Base-by-base conservation (phyloP, 352 stramenopile genomes). In the Phytopythium sindhum region DNA sequence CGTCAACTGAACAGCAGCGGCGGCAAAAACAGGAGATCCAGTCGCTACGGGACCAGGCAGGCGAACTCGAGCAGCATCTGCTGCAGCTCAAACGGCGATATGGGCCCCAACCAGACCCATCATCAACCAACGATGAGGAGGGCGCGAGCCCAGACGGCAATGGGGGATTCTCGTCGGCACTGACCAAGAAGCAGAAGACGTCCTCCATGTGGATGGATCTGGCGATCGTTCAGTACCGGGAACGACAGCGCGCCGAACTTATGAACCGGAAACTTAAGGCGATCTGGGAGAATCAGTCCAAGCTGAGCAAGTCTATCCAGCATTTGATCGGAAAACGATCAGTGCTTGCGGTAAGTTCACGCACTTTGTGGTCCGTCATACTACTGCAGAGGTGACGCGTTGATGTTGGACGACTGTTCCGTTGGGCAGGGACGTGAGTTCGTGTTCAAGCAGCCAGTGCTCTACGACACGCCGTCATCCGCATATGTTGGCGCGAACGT, bases 241-340 rank as follows among this genome's bases (percentile, higher is more conserved):
- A 55, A 17, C 57, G 69, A 10, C 69, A 74, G n/a, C 62, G 59
- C 10, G 62, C 69, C 14, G 72, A 79, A 26, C 59, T 67, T 10
- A 75, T 50, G 0, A 72, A 77, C 63, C 58, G 69, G 17, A 76
- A 77, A 29, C 67, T 79, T n/a, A 74, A 73, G 42, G 66, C 69
- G 15, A 64, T 75, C 31, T 76, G 68, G 69, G 28, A 37, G n/a
- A 72, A 69, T 24, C 72, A 79, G 41, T 44, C 58, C 26, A 77
- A 77, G 65, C 52, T 79, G 23, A 73, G 72, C 39, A 61, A 48
- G 7, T 45, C 63, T 4, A 69, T 76, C n/a, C 59, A 72, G 8
- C 64, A 76, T 42, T 39, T 77, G 8, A 57, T 73, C 12, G 60
- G 70, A 31, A 63, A 66, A 5, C 60, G 70, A 2, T 68, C 55